Evolutionary conservation across 805 yeast genomes (phyloP), one percentile per base, ranked within the genome.

Genomic region (Suhomyces prunicola): DNA sequence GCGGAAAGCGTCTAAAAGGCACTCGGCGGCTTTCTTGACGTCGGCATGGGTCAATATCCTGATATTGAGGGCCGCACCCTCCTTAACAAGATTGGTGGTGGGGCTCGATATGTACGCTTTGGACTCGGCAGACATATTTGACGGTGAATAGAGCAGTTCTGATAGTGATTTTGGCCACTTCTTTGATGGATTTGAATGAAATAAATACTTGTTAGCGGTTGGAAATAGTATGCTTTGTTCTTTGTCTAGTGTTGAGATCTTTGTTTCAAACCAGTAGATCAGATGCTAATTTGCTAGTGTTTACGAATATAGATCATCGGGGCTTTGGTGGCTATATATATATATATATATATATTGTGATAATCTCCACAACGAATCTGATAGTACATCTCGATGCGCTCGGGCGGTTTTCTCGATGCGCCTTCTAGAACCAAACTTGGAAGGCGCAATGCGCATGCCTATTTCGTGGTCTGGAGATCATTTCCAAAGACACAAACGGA

Each of bases 1-100:
- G 26, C 53, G 57, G 50, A 76, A 76, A 1, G 78, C 67, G 31
- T 67, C 68, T n/a, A 64, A 58, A 52, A 76, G 66, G 9, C 76
- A 71, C 22, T 48, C 48, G 4, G 76, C 73, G 19, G 80, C 80
- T 57, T 73, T 73, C 15, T 60, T 53, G 33, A 55, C 54, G 54
- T 72, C 76, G 1, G 50, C 42, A 26, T 15, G 24, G 12, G 51
- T 53, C 19, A 57, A 46, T 36, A 55, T 39, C 48, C 47, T 57
- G 46, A 52, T 50, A 24, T 50, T 47, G 23, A 44, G 48, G 29
- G 42, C 44, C 7, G 44, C 40, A 13, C 46, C 44, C 13, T 35
- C 47, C 12, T 26, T 13, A n/a, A 40, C 31, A 26, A 48, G 26
- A 48, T 44, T 39, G 35, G 27, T n/a, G 31, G 44, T 47, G 17